Conservation (phyloP, 257 asterid species). For the Solanum medicagineum region DNA sequence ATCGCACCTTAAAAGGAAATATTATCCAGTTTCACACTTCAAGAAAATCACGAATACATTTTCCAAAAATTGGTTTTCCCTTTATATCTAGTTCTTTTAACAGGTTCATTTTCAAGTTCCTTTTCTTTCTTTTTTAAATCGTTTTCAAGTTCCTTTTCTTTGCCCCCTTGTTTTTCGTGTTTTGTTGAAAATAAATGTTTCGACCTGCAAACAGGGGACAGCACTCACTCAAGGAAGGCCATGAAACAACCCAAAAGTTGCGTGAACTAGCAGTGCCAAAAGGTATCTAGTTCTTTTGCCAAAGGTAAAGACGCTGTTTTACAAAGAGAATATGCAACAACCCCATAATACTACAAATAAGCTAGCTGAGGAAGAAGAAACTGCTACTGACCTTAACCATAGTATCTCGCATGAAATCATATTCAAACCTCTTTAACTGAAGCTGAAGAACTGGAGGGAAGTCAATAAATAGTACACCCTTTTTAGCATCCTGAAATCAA, state of each 20-base stretch:
- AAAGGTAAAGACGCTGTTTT: not conserved
- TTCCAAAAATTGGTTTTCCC: not conserved
- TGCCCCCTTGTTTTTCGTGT: not conserved
- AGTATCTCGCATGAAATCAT: slow-evolving; percentile 89
- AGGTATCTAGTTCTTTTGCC: not conserved
- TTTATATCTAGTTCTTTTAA: not conserved
- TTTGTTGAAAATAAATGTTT: not conserved
- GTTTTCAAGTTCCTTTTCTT: not conserved
- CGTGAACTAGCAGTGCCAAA: not conserved
- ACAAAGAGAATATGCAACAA: not conserved
- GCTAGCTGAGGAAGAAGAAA: not conserved
- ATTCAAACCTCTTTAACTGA: slow-evolving; percentile 95
- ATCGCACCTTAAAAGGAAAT: not conserved
- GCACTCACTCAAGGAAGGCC: not conserved
- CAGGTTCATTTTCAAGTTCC: not conserved
- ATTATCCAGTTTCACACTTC: not conserved
- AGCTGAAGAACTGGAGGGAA: slow-evolving; percentile 99
- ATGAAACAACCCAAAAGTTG: not conserved
- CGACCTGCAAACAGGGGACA: not conserved
- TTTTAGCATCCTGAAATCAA: slow-evolving; percentile 81
- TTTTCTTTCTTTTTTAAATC: not conserved
- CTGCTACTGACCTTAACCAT: slow-evolving; percentile 81
- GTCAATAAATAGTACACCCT: slow-evolving; percentile 92
- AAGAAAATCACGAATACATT: not conserved
- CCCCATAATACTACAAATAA: not conserved